Conservation (phyloP, 768 basidiomycete genomes). For the Lactifluus rugatus region DNA sequence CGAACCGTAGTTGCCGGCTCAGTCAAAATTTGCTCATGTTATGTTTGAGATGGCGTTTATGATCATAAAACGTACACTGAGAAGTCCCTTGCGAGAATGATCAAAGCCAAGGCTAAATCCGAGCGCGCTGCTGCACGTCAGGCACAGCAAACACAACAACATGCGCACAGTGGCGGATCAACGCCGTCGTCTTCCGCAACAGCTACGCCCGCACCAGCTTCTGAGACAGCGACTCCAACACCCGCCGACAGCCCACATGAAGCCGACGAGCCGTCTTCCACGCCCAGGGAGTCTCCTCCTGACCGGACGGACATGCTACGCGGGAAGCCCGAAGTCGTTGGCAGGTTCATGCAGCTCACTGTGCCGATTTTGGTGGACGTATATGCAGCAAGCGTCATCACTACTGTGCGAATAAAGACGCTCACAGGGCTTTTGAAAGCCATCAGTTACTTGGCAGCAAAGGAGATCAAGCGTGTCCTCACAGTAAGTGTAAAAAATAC, state of each 20-base stretch:
- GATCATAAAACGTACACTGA: conserved; percentile 87
- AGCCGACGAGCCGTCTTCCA: conserved; percentile 8
- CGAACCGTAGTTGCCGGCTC: background rate
- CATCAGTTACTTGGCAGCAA: conserved; percentile 75
- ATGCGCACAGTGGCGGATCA: background rate
- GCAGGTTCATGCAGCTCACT: conserved; percentile 77
- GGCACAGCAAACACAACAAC: conserved; percentile 24
- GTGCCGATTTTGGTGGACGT: conserved; percentile 95
- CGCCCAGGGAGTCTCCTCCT: conserved; percentile 29
- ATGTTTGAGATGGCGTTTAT: conserved; percentile 76
- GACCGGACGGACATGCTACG: conserved; percentile 71
- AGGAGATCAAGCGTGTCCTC: conserved; percentile 66
- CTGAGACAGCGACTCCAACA: conserved; percentile 28
- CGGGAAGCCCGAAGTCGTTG: conserved; percentile 64
- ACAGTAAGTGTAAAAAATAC: conserved; percentile 43
- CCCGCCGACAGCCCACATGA: conserved; percentile 24
- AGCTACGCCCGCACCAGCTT: conserved; percentile 23
- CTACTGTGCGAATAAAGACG: conserved; percentile 80
- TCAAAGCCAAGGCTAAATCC: conserved; percentile 77
- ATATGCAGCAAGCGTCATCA: conserved; percentile 95
- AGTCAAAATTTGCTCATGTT: background rate
- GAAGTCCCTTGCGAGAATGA: conserved; percentile 64
- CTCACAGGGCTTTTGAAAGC: conserved; percentile 84
- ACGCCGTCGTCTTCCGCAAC: conserved; percentile 15
- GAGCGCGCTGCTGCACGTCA: conserved; percentile 66